phyloP scores from a whole-genome alignment of 768 basidiomycete species.

The Mycena albidolilacea region DNA sequence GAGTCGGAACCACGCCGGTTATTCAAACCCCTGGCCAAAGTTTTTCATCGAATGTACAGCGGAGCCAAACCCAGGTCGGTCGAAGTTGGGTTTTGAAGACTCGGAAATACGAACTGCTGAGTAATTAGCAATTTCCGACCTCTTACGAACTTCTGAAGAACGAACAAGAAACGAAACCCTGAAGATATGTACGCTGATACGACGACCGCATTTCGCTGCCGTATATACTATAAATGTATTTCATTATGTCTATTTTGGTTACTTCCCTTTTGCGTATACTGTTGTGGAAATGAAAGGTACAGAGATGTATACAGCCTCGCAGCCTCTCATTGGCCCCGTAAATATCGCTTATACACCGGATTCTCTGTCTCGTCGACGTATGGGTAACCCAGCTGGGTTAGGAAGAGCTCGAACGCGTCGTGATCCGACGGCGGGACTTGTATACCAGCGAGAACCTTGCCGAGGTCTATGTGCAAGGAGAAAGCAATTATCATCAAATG shows the following conservation, averaged over 20 bases:
- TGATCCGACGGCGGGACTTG: constrained; percentile 86
- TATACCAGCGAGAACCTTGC: constrained; percentile 93
- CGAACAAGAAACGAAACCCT: background rate
- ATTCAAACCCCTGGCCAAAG: constrained; percentile 16
- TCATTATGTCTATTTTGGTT: constrained; percentile 21
- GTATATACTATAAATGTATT: background rate
- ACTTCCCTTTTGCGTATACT: constrained; percentile 7
- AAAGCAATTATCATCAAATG: constrained; percentile 16
- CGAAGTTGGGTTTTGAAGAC: constrained; percentile 18
- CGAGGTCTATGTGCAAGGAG: constrained; percentile 72
- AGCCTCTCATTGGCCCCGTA: constrained; percentile 53
- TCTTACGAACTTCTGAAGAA: background rate
- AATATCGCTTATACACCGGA: constrained; percentile 83
- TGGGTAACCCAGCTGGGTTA: constrained; percentile 85
- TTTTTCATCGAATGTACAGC: constrained; percentile 15
- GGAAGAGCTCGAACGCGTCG: constrained; percentile 79
- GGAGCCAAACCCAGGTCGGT: constrained; percentile 19
- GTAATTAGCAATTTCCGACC: background rate
- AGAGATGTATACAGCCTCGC: background rate
- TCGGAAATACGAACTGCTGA: background rate
- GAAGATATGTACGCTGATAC: background rate
- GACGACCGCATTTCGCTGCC: background rate
- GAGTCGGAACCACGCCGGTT: background rate
- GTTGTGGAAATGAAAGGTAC: too few species aligned
- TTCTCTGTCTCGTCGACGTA: constrained; percentile 97